phyloP scores from a whole-genome alignment of 306 rosid genomes.

The Pterocarpus macrocarpus region DNA sequence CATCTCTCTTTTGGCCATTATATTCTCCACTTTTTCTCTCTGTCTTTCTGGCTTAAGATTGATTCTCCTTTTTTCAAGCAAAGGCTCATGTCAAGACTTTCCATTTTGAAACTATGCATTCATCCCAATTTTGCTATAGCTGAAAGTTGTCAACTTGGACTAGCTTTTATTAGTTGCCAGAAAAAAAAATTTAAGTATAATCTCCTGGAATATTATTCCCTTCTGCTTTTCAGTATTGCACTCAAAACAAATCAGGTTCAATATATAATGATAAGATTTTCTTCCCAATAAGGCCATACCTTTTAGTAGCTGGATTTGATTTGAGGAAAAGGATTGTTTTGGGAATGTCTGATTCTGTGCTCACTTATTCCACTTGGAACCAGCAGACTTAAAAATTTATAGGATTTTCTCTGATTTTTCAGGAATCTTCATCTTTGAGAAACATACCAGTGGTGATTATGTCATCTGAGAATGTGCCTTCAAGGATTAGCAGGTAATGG shows the following conservation, averaged over 20 bases:
- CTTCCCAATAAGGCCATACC: slow-evolving; percentile 30
- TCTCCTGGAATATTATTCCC: slow-evolving; percentile 50
- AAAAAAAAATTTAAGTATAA: slow-evolving; percentile 25
- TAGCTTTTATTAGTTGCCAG: slow-evolving; percentile 39
- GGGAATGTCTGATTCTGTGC: slow-evolving; percentile 44
- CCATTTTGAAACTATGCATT: slow-evolving; percentile 42
- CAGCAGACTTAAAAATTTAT: slow-evolving; percentile 38
- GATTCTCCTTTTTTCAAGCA: background rate
- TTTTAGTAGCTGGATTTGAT: slow-evolving; percentile 44
- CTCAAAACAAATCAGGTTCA: slow-evolving; percentile 51
- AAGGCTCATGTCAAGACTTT: slow-evolving; percentile 27
- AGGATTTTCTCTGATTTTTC: slow-evolving; percentile 55
- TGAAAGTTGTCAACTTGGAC: slow-evolving; percentile 46
- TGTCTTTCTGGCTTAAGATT: slow-evolving; percentile 43
- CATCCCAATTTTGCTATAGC: slow-evolving; percentile 43
- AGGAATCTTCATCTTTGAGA: slow-evolving; percentile 88
- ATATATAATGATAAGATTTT: slow-evolving; percentile 43
- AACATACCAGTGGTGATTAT: slow-evolving; percentile 96
- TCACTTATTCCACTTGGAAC: slow-evolving; percentile 44
- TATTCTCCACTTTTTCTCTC: slow-evolving; percentile 45
- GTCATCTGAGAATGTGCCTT: slow-evolving; percentile 97
- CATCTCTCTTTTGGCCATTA: slow-evolving; percentile 38
- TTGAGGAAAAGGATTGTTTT: slow-evolving; percentile 23
- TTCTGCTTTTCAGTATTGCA: slow-evolving; percentile 46
- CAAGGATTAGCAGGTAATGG: slow-evolving; percentile 83